Base-by-base conservation (phyloP, 2,329 filamentous ascomycete species). In the Aspergillus sergii region DNA sequence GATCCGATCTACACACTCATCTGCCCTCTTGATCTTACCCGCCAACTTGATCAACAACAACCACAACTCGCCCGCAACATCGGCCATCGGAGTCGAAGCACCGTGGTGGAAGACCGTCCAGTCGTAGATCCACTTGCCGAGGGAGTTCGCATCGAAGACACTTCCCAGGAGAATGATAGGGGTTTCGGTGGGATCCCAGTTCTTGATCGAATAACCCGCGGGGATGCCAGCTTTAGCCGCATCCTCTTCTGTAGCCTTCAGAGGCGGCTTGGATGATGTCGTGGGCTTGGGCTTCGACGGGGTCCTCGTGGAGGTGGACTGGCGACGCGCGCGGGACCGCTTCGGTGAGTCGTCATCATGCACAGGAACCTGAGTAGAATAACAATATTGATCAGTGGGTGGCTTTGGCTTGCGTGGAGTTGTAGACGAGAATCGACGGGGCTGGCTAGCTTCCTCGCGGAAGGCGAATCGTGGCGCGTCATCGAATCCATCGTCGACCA, bases 71-170 rank as follows among this genome's bases (percentile, higher is more conserved):
- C 94, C 95, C 2, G 95, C 94, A 79, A 96, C 89, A 69, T 97
- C 93, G 59, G 93, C 88, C 74, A 97, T 92, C 57, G 93, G 92
- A 12, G 91, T 93, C 46, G 87, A 87, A 16, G 93, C 87, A 43
- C 92, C 92, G 70, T 96, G 89, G 76, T 91, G 89, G 82, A 92
- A 97, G 67, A 97, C 92, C 21, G 95, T 97, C 95, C 95, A 99
- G 84, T 98, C 95, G 80, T 97, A 99, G 75, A 99, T 96, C 95
- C 95, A 99, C 81, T 97, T 97, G 74, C 95, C 95, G 34, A 99
- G 86, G 30, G 93, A 97, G 85, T 98, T 97, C 74, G 94, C 92
- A 76, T 98, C 95, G 75, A 98, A 98, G 61, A 98, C 95, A 75
- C 92, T 96, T 57, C 95, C 95, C 26, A 98, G 86, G 30, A 99